These are phyloP conservation scores for Syncephalis plumigaleata DNA, from an alignment of 371 early-diverging fungal species.

Conservation along the genomic window DNA sequence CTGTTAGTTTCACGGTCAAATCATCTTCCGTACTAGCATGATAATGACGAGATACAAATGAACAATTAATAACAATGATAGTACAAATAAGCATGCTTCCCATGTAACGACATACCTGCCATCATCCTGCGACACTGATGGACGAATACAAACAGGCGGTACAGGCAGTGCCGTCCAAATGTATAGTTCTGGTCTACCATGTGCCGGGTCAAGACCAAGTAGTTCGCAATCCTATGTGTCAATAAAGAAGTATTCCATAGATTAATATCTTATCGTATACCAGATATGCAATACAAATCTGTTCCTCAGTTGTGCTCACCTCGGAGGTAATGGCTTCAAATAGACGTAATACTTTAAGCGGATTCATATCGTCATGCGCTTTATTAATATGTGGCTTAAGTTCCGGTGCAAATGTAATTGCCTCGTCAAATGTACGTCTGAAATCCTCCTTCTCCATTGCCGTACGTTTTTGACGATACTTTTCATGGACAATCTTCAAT, in stretches of 20 bases:
- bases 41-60: too few species aligned
- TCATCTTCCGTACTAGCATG: conserved; percentile 93
- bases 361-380: conserved; percentile 92
- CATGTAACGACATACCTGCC: conserved; percentile 23
- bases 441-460: conserved; percentile 58
- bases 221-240: conserved; percentile 74
- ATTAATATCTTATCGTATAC: too few species aligned
- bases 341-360: conserved; percentile 67
- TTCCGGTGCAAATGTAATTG: conserved; percentile 50
- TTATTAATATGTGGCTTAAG: conserved; percentile 57
- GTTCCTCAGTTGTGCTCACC: conserved; percentile 21
- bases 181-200: conserved; percentile 82
- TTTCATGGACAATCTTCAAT: conserved; percentile 93
- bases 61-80: too few species aligned
- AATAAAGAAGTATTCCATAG: too few species aligned
- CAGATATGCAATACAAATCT: background rate
- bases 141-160: conserved; percentile 96
- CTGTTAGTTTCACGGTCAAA: conserved; percentile 94
- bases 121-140: conserved; percentile 90
- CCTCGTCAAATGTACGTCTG: conserved; percentile 48
- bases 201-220: conserved; percentile 72
- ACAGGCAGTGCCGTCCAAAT: conserved; percentile 91
- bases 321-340: conserved; percentile 79
- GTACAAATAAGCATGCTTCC: too few species aligned
- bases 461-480: conserved; percentile 61